Base-by-base conservation (phyloP, 768 basidiomycete species). In the Boletus fagicola region DNA sequence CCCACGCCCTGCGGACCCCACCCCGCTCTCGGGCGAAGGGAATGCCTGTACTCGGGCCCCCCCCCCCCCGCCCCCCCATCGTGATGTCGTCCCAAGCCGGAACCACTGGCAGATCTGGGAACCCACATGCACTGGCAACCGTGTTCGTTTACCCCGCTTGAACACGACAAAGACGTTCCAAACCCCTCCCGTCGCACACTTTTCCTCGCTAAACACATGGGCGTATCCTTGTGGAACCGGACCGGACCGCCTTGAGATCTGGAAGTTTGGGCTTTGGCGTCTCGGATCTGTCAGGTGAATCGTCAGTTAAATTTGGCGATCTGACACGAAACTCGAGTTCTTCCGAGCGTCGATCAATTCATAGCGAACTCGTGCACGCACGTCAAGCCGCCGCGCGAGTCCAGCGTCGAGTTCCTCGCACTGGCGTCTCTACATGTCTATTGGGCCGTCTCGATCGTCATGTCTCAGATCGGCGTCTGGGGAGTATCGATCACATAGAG, bases 131-230 rank as follows among this genome's bases (percentile, higher is more conserved):
- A n/a, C n/a, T n/a, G n/a, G n/a, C n/a, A n/a, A 83, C 82, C 78
- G 3, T 62, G 45, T 2, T 83, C 86, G 62, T 87, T 82, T 10
- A 80, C 78, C 78, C 10, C 82, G 74, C 66, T 80, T 75, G 49
- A 88, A 73, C 1, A 85, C 87, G 15, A 82, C 78, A 60, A 92
- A 90, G 51, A 92, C 78, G 70, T 94, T 94, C 92, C n/a, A n/a
- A n/a, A n/a, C 82, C 42, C 83, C 88, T 66, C 88, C 82, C 0
- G 79, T 82, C 15, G 83, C 70, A 22, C 57, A 61, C 52, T 79
- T 80, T 18, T 85, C 74, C 1, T 87, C 78, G 2, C 87, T 90
- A 30, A 85, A 76, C 58, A 90, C 84, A 71, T 92, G 90, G 44
- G 84, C 80, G 65, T 92, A 92, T 0, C 90, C 90, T 56, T 82